Conservation (phyloP, 2,329 filamentous ascomycete species). For the Aureobasidium zeae region DNA sequence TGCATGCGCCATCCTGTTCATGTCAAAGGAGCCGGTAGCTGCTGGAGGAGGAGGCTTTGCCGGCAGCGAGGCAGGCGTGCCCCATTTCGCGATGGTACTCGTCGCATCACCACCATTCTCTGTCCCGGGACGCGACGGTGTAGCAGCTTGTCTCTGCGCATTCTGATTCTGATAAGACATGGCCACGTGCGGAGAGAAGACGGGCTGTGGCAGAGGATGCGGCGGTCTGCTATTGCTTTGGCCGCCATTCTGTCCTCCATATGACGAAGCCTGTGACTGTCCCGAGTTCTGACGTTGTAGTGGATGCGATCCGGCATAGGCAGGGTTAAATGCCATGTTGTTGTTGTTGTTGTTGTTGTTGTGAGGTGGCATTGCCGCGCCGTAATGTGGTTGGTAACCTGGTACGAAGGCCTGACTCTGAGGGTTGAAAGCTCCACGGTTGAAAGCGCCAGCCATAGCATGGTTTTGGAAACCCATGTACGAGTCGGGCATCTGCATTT, state of each 20-base stretch:
- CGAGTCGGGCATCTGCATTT: conserved; percentile 13
- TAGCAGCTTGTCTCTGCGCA: background rate
- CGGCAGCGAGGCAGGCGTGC: conserved; percentile 45
- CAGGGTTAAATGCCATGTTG: background rate
- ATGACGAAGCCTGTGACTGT: conserved; percentile 25
- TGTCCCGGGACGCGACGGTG: background rate
- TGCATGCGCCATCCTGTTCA: conserved; percentile 11
- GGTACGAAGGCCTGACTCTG: conserved; percentile 91
- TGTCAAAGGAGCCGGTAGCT: conserved; percentile 22
- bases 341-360: no score
- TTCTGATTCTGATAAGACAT: conserved; percentile 21
- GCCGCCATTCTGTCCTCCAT: conserved; percentile 17
- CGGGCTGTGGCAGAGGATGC: conserved; percentile 31
- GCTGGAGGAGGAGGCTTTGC: conserved; percentile 45
- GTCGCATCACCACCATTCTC: background rate
- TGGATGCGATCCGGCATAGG: conserved; percentile 17
- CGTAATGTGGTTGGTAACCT: conserved; percentile 31
- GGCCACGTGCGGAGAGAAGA: conserved; percentile 28
- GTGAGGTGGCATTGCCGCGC: background rate
- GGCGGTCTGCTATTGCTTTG: conserved; percentile 21
- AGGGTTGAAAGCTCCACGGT: conserved; percentile 81
- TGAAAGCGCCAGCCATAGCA: conserved; percentile 75
- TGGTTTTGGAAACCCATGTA: conserved; percentile 54
- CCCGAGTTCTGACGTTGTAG: conserved; percentile 28
- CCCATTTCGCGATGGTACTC: conserved; percentile 48